Percentiles rank a stretch among this genome's conserved stretches.
phyloP scores from a whole-genome alignment of 1,284 basidiomycete species.

The Dichomitus squalens region DNA sequence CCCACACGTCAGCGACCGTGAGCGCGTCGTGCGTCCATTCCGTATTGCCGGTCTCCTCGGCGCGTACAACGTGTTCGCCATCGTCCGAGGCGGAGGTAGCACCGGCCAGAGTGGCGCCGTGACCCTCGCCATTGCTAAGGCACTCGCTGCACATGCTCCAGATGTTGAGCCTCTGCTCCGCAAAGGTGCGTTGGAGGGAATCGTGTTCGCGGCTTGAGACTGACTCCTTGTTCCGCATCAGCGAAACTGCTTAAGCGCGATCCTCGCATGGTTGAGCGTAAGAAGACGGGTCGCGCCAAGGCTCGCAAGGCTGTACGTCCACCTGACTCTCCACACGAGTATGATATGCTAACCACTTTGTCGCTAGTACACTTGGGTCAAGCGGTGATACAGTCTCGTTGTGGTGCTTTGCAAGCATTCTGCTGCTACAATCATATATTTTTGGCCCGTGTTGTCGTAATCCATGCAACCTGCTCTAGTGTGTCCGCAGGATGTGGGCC shows the following conservation, averaged over 20 bases:
- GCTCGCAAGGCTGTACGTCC: constrained; percentile 85
- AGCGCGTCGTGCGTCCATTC: constrained; percentile 81
- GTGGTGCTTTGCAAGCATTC: background rate
- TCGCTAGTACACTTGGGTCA: constrained; percentile 89
- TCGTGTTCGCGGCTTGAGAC: background rate
- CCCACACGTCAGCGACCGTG: constrained; percentile 74
- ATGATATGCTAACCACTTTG: background rate
- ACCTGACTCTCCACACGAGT: background rate
- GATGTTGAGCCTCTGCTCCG: constrained; percentile 67
- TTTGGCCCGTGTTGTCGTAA: constrained; percentile 17
- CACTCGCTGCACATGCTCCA: constrained; percentile 72
- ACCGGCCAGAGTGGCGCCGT: constrained; percentile 93
- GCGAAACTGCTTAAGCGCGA: constrained; percentile 90
- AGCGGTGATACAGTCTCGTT: constrained; percentile 60
- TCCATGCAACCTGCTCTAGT: constrained; percentile 8
- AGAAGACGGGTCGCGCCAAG: constrained; percentile 92
- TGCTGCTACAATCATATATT: constrained; percentile 19
- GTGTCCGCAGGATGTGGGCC: background rate
- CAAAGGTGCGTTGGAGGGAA: constrained; percentile 53
- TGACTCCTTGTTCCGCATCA: constrained; percentile 33
- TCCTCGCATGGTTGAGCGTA: constrained; percentile 96
- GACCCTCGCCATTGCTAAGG: constrained; percentile 83
- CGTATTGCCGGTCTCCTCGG: constrained; percentile 86
- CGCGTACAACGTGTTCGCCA: constrained; percentile 90
- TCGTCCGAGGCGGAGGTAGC: constrained; percentile 87